Evolutionary conservation across 805 yeast species (phyloP).

Genomic region (Kodamaea laetipori): DNA sequence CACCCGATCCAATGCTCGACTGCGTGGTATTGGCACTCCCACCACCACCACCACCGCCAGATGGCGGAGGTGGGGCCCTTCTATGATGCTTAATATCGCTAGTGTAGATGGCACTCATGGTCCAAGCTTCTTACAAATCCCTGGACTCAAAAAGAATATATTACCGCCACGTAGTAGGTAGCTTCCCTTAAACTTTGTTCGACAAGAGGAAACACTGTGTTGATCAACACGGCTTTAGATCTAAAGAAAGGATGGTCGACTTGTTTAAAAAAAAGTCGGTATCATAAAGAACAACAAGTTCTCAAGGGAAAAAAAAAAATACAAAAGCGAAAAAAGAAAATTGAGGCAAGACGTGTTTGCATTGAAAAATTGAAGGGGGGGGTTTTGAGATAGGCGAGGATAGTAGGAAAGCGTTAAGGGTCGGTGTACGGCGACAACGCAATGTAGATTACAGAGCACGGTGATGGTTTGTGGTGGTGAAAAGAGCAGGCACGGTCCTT

Average conservation of each 20-base stretch:
- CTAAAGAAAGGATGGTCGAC: slow-evolving; percentile 2
- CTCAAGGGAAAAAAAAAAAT: slow-evolving; percentile 5
- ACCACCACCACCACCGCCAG: slow-evolving; percentile 1
- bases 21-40: slow-evolving; percentile 10
- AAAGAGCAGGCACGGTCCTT: no score
- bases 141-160: no score
- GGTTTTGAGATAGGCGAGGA: not conserved
- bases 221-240: slow-evolving; percentile 1
- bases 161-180: not conserved
- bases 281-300: slow-evolving; percentile 3
- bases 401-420: not conserved
- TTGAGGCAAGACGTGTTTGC: slow-evolving; percentile 8
- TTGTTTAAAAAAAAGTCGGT: no score
- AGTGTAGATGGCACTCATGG: slow-evolving; percentile 43
- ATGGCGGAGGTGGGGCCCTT: slow-evolving; percentile 49
- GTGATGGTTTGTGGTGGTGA: no score
- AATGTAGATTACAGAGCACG: no score
- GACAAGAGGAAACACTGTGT: slow-evolving; percentile 1
- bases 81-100: slow-evolving; percentile 44
- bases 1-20: slow-evolving; percentile 1
- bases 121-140: not conserved
- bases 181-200: slow-evolving; percentile 4
- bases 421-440: not conserved
- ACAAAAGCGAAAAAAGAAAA: slow-evolving; percentile 6
- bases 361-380: not conserved